A percentile compares a stretch with the other conserved stretches of the same genome.
phyloP scores from a whole-genome alignment of 805 yeast genomes.

The Lipomyces mesembrius region DNA sequence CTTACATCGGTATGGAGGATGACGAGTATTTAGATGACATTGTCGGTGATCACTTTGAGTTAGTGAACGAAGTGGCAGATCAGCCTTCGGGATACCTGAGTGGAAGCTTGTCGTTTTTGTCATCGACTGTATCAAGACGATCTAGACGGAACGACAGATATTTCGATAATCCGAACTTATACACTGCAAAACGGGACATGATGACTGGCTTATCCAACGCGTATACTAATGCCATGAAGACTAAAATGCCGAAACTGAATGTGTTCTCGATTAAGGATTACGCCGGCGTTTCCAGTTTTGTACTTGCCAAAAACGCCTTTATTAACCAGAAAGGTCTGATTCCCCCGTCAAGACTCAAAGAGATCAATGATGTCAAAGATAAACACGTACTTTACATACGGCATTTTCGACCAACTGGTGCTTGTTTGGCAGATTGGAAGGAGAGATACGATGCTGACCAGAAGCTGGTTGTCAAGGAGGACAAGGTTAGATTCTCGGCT shows the following conservation, averaged over 20 bases:
- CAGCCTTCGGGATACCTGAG: neutral
- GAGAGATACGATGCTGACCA: neutral
- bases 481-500: neutral
- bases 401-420: neutral
- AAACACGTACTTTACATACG: constrained; percentile 1
- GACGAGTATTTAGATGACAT: neutral
- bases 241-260: constrained; percentile 1
- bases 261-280: constrained; percentile 4
- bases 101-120: constrained; percentile 1
- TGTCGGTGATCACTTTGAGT: neutral
- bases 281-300: constrained; percentile 7
- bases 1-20: neutral
- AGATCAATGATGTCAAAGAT: neutral
- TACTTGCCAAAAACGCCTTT: neutral
- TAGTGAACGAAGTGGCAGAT: neutral
- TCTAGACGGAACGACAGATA: constrained; percentile 1
- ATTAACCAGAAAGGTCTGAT: neutral
- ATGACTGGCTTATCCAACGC: neutral
- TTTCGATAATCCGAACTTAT: constrained; percentile 7
- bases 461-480: constrained; percentile 2
- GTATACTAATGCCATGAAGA: neutral
- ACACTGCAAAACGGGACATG: neutral
- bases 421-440: neutral
- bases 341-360: neutral
- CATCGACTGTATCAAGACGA: neutral